Conservation (phyloP, 2,329 filamentous ascomycete species). For the Cercospora zeae-maydis region DNA sequence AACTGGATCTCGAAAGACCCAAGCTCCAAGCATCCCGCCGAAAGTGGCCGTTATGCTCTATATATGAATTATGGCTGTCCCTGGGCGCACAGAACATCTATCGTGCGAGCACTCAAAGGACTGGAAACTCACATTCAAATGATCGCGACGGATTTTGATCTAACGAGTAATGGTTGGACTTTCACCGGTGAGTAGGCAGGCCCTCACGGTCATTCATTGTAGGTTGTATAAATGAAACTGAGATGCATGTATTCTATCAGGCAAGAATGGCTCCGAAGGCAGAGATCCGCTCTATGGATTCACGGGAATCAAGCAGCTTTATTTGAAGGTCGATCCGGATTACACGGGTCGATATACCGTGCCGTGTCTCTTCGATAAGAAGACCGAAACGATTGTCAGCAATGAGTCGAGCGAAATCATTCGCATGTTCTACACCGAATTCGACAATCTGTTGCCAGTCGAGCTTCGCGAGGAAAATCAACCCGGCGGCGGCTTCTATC, state of each 20-base stretch:
- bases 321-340: conserved; percentile 64
- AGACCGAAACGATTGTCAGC: conserved; percentile 68
- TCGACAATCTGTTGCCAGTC: conserved; percentile 56
- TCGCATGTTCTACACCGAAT: conserved; percentile 79
- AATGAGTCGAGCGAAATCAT: conserved; percentile 91
- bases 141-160: conserved; percentile 43
- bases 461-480: conserved; percentile 56
- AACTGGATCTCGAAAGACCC: conserved; percentile 53
- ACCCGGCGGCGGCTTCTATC: conserved; percentile 63
- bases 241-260: neutral
- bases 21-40: conserved; percentile 54
- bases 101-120: conserved; percentile 50
- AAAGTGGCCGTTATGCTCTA: conserved; percentile 58
- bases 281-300: conserved; percentile 64
- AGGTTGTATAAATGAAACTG: neutral
- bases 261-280: conserved; percentile 49
- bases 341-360: conserved; percentile 77
- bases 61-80: conserved; percentile 61
- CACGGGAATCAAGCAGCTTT: conserved; percentile 67
- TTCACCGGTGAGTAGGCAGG: conserved; percentile 55
- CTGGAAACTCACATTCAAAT: conserved; percentile 50
- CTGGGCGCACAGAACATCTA: conserved; percentile 56
- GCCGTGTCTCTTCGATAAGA: conserved; percentile 70
- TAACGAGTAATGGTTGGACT: conserved; percentile 61
- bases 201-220: neutral